Evolutionary conservation across 352 stramenopile species (phyloP), one percentile per base, ranked within the genome.

Genomic region (Phytophthora niederhauseri): DNA sequence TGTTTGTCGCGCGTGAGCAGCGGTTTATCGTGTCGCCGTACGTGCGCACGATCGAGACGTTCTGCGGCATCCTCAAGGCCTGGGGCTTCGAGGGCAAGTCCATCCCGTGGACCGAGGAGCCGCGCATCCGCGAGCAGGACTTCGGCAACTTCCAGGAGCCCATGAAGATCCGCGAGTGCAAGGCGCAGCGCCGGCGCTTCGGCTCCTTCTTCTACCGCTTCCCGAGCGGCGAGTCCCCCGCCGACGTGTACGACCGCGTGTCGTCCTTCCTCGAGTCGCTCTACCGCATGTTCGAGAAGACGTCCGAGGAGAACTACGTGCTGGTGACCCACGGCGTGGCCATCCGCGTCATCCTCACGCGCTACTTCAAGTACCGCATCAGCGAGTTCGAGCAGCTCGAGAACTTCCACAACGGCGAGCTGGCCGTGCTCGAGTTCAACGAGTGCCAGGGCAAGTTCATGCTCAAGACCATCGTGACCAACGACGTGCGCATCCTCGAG

Each of bases 101-200:
- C 22, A 85, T 94, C 48, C 86, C 86, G 38, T 92, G 88, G 85
- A 79, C 71, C 4, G 89, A 97, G 54, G 91, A 97, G 58, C 89
- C 90, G 7, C 88, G 89, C 9, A 95, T 97, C 52, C 82, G 88
- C 12, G 91, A 97, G 53, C 91, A 97, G 64, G 88, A 97, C 60
- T 97, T 97, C 81, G 91, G 88, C 58, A 97, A 97, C 58, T 97
- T 96, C 69, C 89, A 97, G 53, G 85, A 96, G 6, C 86, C 86
- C 4, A 61, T 83, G 28, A 91, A 91, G 49, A 94, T 96, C 65
- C 82, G 85, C 15, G 82, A 96, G 54, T 93, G 82, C 76, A 94
- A 96, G 60, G 60, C 76, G 14, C 85, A 94, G 55, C 84, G 86
- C 4, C 82, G 80, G 24, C 83, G 79, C 34, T 97, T 95, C 68